Evolutionary conservation across 2,329 filamentous ascomycete genomes (phyloP).

Genomic region (Pseudomassariella vexata): DNA sequence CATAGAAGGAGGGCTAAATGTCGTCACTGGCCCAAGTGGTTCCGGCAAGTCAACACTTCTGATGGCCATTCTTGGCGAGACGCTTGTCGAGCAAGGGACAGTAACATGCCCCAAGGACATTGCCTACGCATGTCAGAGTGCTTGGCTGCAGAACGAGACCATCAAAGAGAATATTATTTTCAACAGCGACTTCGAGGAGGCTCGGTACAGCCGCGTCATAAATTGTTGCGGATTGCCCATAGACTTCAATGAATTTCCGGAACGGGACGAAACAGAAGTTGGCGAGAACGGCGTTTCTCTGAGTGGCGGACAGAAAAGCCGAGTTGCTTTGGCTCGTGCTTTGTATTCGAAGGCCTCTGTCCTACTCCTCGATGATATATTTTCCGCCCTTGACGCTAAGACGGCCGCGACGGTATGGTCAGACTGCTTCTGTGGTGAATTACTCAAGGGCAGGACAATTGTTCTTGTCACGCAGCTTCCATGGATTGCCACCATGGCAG

Average conservation of each 20-base stretch:
- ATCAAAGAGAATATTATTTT: constrained; percentile 52
- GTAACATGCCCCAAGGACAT: constrained; percentile 45
- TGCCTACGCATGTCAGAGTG: constrained; percentile 51
- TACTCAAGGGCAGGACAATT: constrained; percentile 47
- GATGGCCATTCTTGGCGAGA: constrained; percentile 49
- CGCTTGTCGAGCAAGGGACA: constrained; percentile 39
- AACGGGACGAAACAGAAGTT: constrained; percentile 45
- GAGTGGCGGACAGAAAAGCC: constrained; percentile 51
- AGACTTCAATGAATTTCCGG: constrained; percentile 44
- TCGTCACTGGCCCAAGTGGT: constrained; percentile 48
- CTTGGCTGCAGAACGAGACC: constrained; percentile 53
- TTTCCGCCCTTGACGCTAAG: constrained; percentile 54
- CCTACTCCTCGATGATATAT: constrained; percentile 53
- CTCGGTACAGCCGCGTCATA: constrained; percentile 49
- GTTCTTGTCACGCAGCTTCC: constrained; percentile 53
- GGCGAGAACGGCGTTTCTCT: constrained; percentile 50
- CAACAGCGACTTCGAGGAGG: constrained; percentile 41
- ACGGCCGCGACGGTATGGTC: constrained; percentile 52
- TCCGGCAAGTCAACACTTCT: constrained; percentile 53
- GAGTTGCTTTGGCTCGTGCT: constrained; percentile 50
- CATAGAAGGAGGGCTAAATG: constrained; percentile 47
- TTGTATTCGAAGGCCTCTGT: constrained; percentile 51
- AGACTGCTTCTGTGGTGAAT: constrained; percentile 49
- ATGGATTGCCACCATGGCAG: constrained; percentile 46
- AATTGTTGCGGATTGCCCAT: constrained; percentile 47